These are phyloP conservation scores for Chlorella sp. DNA, from an alignment of 139 green algal species.

Conservation along the genomic window DNA sequence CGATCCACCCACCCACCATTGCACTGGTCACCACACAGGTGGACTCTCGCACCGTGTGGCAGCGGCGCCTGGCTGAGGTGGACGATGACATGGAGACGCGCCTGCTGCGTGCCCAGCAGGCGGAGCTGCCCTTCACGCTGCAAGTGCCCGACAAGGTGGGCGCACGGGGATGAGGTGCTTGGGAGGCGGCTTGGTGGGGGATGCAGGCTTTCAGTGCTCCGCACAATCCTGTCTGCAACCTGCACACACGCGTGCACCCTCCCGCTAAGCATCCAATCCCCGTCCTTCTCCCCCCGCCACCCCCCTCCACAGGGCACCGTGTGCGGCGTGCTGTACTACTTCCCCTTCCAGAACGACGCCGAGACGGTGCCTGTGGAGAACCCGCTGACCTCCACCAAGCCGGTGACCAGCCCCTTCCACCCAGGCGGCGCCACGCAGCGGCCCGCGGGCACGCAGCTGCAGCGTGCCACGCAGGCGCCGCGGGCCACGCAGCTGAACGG, in stretches of 20 bases:
- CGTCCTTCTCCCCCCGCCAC: not conserved
- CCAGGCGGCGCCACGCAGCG: slow-evolving; percentile 6
- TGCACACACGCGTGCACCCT: not conserved
- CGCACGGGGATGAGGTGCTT: not conserved
- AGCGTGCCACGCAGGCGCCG: slow-evolving; percentile 13
- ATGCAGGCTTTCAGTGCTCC: not conserved
- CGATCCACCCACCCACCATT: no score
- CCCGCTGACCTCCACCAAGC: slow-evolving; percentile 1
- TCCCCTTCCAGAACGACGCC: slow-evolving; percentile 65
- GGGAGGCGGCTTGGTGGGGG: no score
- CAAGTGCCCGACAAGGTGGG: slow-evolving; percentile 65
- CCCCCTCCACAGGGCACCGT: slow-evolving; percentile 56
- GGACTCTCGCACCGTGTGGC: slow-evolving; percentile 20
- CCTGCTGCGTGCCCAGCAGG: slow-evolving; percentile 59
- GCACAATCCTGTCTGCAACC: not conserved
- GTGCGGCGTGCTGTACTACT: slow-evolving; percentile 80
- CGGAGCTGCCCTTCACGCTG: slow-evolving; percentile 69
- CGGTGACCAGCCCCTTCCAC: not conserved
- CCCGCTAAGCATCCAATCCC: not conserved
- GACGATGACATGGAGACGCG: slow-evolving; percentile 80
- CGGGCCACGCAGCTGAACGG: not conserved
- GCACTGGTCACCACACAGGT: not conserved
- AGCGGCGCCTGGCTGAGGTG: slow-evolving; percentile 46
- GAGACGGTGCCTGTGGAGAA: slow-evolving; percentile 72
- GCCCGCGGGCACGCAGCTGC: not conserved